Evolutionary conservation across 2,329 filamentous ascomycete species (phyloP).

Genomic region (Colletotrichum tofieldiae): DNA sequence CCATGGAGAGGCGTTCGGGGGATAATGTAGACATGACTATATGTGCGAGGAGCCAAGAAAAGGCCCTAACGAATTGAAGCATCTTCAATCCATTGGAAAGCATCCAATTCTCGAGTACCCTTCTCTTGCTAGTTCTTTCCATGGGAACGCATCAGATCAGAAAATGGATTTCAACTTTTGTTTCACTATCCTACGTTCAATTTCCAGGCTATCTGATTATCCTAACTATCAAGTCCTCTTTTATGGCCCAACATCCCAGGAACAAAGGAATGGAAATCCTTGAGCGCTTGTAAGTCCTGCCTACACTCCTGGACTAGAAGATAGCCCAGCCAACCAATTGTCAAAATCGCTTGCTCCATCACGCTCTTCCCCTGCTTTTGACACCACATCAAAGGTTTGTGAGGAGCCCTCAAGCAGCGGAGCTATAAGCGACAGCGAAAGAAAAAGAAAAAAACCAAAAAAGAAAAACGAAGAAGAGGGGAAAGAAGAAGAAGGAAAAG

Average conservation of each 20-base stretch:
- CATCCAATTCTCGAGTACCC: too few relatives aligned
- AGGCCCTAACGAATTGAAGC: slow-evolving; percentile 7
- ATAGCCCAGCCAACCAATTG: not conserved
- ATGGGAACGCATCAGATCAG: not conserved
- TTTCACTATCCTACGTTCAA: not conserved
- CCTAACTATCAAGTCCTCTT: not conserved
- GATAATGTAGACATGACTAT: slow-evolving; percentile 38
- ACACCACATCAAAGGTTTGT: not conserved
- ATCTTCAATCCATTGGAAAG: not conserved
- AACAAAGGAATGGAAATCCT: not conserved
- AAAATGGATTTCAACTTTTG: not conserved
- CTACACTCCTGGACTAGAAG: not conserved
- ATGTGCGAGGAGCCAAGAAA: slow-evolving; percentile 15
- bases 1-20: slow-evolving; percentile 33
- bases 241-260: not conserved
- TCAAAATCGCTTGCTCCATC: not conserved
- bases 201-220: not conserved
- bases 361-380: not conserved
- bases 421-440: not conserved
- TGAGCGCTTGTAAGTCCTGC: not conserved
- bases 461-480: not conserved
- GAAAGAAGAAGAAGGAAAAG: not conserved
- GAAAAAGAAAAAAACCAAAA: not conserved
- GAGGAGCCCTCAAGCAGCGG: not conserved
- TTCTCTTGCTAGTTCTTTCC: not conserved